Percentiles rank a stretch among this genome's conserved stretches.
Evolutionary conservation across 306 rosid species (phyloP).

Genomic region (Acacia confusa): DNA sequence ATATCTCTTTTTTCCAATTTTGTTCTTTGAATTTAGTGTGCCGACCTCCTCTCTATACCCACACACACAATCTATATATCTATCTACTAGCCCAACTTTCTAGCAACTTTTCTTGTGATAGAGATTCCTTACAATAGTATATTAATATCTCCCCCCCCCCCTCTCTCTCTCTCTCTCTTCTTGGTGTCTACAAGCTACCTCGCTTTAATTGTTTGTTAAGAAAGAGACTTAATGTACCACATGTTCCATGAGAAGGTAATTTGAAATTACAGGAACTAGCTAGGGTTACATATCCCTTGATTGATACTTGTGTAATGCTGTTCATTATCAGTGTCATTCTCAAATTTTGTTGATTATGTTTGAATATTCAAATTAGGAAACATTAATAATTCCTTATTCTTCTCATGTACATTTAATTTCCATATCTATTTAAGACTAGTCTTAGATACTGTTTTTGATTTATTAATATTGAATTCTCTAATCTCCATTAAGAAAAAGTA

Average conservation of each 20-base stretch:
- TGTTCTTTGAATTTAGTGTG: neutral
- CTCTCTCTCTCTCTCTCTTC: too few relatives aligned
- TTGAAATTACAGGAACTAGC: neutral
- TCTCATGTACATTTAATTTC: neutral
- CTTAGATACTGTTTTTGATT: neutral
- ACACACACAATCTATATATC: neutral
- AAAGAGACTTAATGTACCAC: neutral
- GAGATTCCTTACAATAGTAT: neutral
- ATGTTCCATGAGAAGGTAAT: neutral
- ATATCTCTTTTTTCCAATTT: neutral
- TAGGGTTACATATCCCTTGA: neutral
- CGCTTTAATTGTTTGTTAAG: neutral
- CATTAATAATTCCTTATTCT: neutral
- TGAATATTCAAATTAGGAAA: neutral
- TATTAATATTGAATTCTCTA: neutral
- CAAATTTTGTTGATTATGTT: neutral
- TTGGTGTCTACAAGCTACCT: neutral
- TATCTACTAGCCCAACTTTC: neutral
- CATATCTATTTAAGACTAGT: neutral
- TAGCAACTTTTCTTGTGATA: neutral
- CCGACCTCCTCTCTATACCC: neutral
- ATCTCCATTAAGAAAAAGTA: neutral
- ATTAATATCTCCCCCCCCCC: too few relatives aligned
- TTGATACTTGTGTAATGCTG: neutral
- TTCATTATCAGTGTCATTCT: constrained; percentile 12